Evolutionary conservation across 768 basidiomycete genomes (phyloP), one percentile per base, ranked within the genome.

Genomic region (Termitomyces sp.): DNA sequence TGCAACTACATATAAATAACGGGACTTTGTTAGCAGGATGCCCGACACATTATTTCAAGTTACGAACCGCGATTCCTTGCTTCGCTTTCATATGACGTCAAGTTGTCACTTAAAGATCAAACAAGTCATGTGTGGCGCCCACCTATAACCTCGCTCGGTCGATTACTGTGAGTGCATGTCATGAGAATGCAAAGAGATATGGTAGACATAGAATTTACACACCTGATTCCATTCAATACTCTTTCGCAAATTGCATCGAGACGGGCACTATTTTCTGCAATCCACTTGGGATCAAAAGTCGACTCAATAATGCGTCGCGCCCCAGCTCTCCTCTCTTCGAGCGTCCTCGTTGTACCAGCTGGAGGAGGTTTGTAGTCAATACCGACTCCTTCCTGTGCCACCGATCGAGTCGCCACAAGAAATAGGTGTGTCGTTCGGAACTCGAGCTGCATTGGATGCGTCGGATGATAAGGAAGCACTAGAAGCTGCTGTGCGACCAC

Each of bases 401-500:
- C 61, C 22, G 69, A 71, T 18, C 69, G 57, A 3, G 78, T 74
- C 1, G 66, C 71, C 3, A 69, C 62, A 22, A 80, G 69, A 38
- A 79, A 60, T 7, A 76, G 65, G 58, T 77, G 76, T 6, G 76
- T 73, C 22, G 73, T 64, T 9, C 58, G 68, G 63, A 78, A 79
- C 29, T 69, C 71, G 9, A 79, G 61, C 13, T 63, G 57, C 7
- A 65, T 64, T 2, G 78, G 73, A 15, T 66, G 61, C 2, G 56
- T 61, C 11, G 67, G 48, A 57, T 74, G 69, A 57, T 71, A 68
- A 11, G 77, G 77, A 10, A 80, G 66, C 44, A 79, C 65, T 18
- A 79, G 60, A 23, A 79, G 63, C 56, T 79, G 75, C 47, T 79
- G 77, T 3, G 73, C 66, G 42, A 80, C 60, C 7, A 72, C 66